Evolutionary conservation across 768 basidiomycete species (phyloP), one percentile per base, ranked within the genome.

Genomic region (Kwoniella sp.): DNA sequence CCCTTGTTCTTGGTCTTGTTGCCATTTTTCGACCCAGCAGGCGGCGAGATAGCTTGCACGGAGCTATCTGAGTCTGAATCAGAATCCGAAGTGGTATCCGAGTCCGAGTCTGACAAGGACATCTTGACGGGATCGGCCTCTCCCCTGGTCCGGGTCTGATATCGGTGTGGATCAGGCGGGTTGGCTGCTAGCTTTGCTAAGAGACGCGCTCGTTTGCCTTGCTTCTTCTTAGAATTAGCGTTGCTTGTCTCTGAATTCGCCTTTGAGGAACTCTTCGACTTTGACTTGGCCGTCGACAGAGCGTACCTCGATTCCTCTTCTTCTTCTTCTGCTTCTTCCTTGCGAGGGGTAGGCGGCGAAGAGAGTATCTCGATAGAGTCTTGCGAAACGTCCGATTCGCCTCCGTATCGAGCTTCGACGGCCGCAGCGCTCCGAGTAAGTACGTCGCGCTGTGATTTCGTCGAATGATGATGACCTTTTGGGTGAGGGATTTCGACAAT

Each of bases 291-390:
- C 26, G 57, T 54, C 25, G 58, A 48, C 9, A 73, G 28, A 22
- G 53, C 60, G 52, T 75, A 75, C 54, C 74, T 58, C 34, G 69
- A 69, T 15, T 75, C 73, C 23, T 67, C 70, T 45, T 45, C 41
- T 20, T 45, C 34, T 34, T 34, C 34, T 13, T 5, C 41, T 45
- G 41, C 41, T 20, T 45, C 34, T 34, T 34, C 34, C 34, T 5
- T 17, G 9, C 11, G 41, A 20, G 41, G 41, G 3, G 41, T 45
- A 50, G 62, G 62, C 12, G 62, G 62, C 17, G 54, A 55, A 38
- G 54, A 53, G 11, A 63, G 38, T 20, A 63, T 58, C 55, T 63
- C 62, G 50, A 63, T 57, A 7, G 30, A 41, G 41, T 63, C 62
- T 41, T 63, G 55, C 13, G 62, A 63, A 34, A 58, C 38, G 48